Evolutionary conservation across 108 stramenopile genomes (phyloP), one percentile per base, ranked within the genome.

Genomic region (Fragilariopsis cylindrus): DNA sequence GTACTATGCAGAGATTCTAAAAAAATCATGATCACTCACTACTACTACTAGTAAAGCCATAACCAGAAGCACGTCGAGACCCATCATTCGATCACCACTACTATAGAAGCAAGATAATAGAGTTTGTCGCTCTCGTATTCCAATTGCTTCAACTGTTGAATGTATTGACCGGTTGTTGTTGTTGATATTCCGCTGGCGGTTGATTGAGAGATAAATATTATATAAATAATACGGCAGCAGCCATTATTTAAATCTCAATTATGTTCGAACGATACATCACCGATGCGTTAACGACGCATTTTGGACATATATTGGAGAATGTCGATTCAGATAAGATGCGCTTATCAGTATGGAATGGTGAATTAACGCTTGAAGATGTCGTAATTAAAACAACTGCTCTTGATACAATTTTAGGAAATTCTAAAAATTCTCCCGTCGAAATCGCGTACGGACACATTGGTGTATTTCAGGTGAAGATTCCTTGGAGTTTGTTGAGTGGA

Each of bases 231-330:
- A 30, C 30, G 30, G 30, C 30, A 30, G 30, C 30, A 30, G 30
- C 30, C 30, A 30, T 30, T 30, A 2, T 30, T 30, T 30, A 52
- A 52, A 52, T 45, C 39, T 72, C 58, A 4, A 48, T 48, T 30
- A 88, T 91, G 87, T 77, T 92, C 50, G 88, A 92, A 70, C 74
- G 85, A 39, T 89, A 89, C 52, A 62, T 92, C 65, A 86, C 86
- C 8, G 81, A 85, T 18, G 79, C 76, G 9, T 54, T 92, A 30
- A 79, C 87, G 13, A 81, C 78, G 4, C 79, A 88, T 42, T 89
- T 92, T 72, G 87, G 88, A 19, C 88, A 92, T 55, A 57, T 91
- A 47, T 74, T 91, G 12, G 78, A 85, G 55, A 76, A 84, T 49
- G 79, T 92, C 39, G 88, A 89, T 70, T 77, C 80, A 3, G 79